These are phyloP conservation scores for Mucor plumbeus DNA, from an alignment of 371 early-diverging fungal species.

Conservation along the genomic window DNA sequence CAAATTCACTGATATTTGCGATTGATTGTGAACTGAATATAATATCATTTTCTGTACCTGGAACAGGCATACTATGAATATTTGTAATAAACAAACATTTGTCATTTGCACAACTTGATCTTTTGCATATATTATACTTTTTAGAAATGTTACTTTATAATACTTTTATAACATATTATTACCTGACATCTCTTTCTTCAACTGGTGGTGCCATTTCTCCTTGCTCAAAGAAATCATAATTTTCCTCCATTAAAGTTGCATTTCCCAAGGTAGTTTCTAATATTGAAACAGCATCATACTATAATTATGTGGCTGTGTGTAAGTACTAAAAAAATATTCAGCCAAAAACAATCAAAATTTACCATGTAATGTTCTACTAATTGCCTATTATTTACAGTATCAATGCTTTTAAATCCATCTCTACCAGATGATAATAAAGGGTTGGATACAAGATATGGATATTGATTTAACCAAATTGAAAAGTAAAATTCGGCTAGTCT, in stretches of 20 bases:
- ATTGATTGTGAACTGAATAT: conserved; percentile 36
- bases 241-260: conserved; percentile 7
- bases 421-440: conserved; percentile 36
- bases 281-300: conserved; percentile 38
- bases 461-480: conserved; percentile 64
- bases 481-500: conserved; percentile 58
- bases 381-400: conserved; percentile 20
- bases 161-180: neutral
- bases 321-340: neutral
- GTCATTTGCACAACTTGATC: conserved; percentile 64
- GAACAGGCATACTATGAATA: conserved; percentile 54
- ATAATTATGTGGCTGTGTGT: neutral
- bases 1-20: conserved; percentile 48
- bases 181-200: conserved; percentile 31
- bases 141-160: neutral
- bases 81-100: conserved; percentile 64
- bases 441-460: conserved; percentile 66
- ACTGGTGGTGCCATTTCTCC: conserved; percentile 9
- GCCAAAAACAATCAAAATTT: neutral
- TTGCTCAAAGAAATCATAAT: conserved; percentile 15
- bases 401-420: conserved; percentile 13
- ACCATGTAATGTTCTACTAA: conserved; percentile 23
- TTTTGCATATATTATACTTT: conserved; percentile 7
- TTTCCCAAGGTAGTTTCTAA: conserved; percentile 26
- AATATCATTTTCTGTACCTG: conserved; percentile 20